Evolutionary conservation across 2,329 filamentous ascomycete genomes (phyloP), one percentile per base, ranked within the genome.

Genomic region (Penicillium sp.): DNA sequence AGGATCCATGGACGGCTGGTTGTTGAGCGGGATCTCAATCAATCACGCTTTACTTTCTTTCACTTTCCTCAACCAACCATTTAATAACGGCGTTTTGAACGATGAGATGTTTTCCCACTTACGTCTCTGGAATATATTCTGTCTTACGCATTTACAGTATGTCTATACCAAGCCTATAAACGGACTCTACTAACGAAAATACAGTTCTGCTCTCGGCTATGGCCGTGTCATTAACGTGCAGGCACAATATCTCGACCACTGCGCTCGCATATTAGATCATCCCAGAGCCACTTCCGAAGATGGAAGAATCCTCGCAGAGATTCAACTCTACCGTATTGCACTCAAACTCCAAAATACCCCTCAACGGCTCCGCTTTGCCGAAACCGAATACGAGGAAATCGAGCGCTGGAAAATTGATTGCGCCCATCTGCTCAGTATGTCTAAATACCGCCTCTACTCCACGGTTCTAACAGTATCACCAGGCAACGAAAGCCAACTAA

Each of bases 1-100:
- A 46, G 55, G 61, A 6, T 62, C 61, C 15, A 66, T 69, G 56
- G 66, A 69, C 40, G 64, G 64, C 57, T 69, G 66, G 66, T 57
- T 69, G 40, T 47, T 69, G 54, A 69, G 66, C 58, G 66, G 66
- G 49, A 65, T 66, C 53, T 65, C 66, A 28, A 66, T 68, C 44
- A 66, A 69, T 43, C 66, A 69, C 57, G 66, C 66, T 27, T 50
- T 60, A 23, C 53, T 50, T 29, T 56, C 58, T 23, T 60, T 61
- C 42, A 42, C 40, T 32, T 59, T 61, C 40, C 44, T 61, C 44
- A 57, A 56, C 33, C 47, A 32, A 15, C 23, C 35, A 8, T 49
- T 56, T 6, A 47, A 48, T 20, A 65, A 66, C 38, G 57, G 51
- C 40, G 46, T 60, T 37, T 54, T 65, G 18, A 54, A 59, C 20